Evolutionary conservation across 202 grass and related monocot species (phyloP), one percentile per base, ranked within the genome.

Genomic region (Miscanthus sacchariflorus): DNA sequence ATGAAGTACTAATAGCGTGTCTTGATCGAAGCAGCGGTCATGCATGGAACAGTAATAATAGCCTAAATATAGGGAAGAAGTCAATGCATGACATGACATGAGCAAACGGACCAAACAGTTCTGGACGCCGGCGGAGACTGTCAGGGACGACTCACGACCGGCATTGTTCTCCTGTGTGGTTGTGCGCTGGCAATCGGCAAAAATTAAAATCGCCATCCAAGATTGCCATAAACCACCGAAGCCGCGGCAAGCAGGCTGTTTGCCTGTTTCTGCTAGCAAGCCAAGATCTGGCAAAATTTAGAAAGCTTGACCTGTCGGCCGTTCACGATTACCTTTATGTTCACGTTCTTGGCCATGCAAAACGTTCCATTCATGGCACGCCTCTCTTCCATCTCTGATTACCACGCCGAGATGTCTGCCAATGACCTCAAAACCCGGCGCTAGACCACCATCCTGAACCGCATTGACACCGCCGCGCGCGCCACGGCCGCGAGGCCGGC

Each of bases 301-400:
- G 87, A 35, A 75, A 58, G 45, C 44, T 25, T 85, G 81, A 74
- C 56, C 82, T 85, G 87, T 69, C 21, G 17, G 15, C 59, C 63
- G 71, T 56, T 56, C 52, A 56, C 52, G 18, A 56, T 56, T 19
- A 19, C 77, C 68, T 64, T 68, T 68, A 21, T 33, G 52, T 15
- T 15, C 45, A 27, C 38, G 50, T 74, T 72, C 48, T 86, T 35
- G 17, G 2, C 25, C 42, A n/a, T 21, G 78, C 63, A 46, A 43
- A 43, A 58, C 63, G 42, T 68, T 49, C 9, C 70, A 19, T 30
- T 84, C 58, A 45, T 28, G 70, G 54, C 70, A 42, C 25, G 9
- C 14, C 35, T 19, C 52, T 74, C 50, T 46, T 63, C 19, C 36
- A 23, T 42, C 5, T 4, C 2, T 30, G 6, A 1, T 19, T 44